A percentile compares a stretch with the other conserved stretches of the same genome.
Conservation (phyloP, 1,139 yeast species). For the Yamadazyma jaroonii region DNA sequence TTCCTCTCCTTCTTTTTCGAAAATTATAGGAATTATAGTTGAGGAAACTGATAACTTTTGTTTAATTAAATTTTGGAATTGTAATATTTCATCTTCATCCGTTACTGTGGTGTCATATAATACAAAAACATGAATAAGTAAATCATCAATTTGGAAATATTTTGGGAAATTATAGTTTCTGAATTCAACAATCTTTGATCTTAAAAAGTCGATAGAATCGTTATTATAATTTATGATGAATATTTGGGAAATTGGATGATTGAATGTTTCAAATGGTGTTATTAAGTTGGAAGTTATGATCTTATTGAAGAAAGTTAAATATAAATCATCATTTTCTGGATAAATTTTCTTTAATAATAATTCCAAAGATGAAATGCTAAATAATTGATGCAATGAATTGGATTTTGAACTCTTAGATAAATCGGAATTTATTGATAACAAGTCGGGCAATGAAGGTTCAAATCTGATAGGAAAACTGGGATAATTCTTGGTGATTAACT, state of each 20-base stretch:
- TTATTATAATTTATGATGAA: constrained; percentile 54
- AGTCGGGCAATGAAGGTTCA: constrained; percentile 41
- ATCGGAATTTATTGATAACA: constrained; percentile 26
- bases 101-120: constrained; percentile 28
- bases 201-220: constrained; percentile 49
- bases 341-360: constrained; percentile 23
- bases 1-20: constrained; percentile 6
- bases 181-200: constrained; percentile 39
- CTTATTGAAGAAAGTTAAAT: constrained; percentile 57
- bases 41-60: constrained; percentile 25
- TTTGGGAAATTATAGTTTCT: constrained; percentile 49
- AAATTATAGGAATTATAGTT: constrained; percentile 27
- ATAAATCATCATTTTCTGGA: constrained; percentile 30
- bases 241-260: constrained; percentile 83
- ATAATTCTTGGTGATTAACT: constrained; percentile 40
- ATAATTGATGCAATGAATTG: constrained; percentile 25
- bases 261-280: constrained; percentile 83
- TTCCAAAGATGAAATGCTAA: constrained; percentile 42
- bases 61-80: constrained; percentile 32
- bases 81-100: constrained; percentile 22
- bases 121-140: constrained; percentile 47
- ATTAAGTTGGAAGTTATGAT: constrained; percentile 60
- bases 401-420: not conserved
- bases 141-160: constrained; percentile 57
- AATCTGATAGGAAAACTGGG: constrained; percentile 46